Percentiles rank a stretch among this genome's conserved stretches.
Conservation (phyloP, 768 basidiomycete genomes). For the Mycena haematopus region DNA sequence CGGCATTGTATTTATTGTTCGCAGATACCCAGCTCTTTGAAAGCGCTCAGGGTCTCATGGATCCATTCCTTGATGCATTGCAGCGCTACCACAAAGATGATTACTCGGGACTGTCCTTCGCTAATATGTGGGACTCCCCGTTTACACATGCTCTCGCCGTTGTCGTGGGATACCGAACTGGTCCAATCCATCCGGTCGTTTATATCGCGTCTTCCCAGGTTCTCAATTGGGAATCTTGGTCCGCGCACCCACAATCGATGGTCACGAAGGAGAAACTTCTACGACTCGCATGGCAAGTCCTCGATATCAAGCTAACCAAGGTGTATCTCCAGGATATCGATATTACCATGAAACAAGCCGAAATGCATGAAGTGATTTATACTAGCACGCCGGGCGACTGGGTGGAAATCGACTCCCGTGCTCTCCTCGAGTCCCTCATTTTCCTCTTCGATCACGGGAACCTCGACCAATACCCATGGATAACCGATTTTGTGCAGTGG, state of each 20-base stretch:
- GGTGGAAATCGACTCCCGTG: slow-evolving; percentile 1
- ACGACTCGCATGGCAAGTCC: slow-evolving; percentile 1
- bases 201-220: neutral
- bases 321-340: slow-evolving; percentile 11
- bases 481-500: slow-evolving; percentile 5
- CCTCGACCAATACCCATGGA: slow-evolving; percentile 3
- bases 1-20: neutral
- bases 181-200: neutral
- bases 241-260: neutral
- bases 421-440: slow-evolving; percentile 10
- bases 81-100: slow-evolving; percentile 7
- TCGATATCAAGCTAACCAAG: slow-evolving; percentile 13
- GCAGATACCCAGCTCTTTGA: slow-evolving; percentile 5
- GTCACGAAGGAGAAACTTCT: slow-evolving; percentile 1
- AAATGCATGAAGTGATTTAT: neutral
- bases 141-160: slow-evolving; percentile 6
- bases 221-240: slow-evolving; percentile 1
- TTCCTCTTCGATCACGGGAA: neutral
- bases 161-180: neutral
- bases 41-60: neutral
- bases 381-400: neutral
- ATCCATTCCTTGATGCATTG: slow-evolving; percentile 5
- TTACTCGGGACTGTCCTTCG: neutral
- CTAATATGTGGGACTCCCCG: slow-evolving; percentile 15
- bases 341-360: neutral